These are phyloP conservation scores for Populus ilicifolia DNA, from an alignment of 345 rosid genomes.

Conservation along the genomic window DNA sequence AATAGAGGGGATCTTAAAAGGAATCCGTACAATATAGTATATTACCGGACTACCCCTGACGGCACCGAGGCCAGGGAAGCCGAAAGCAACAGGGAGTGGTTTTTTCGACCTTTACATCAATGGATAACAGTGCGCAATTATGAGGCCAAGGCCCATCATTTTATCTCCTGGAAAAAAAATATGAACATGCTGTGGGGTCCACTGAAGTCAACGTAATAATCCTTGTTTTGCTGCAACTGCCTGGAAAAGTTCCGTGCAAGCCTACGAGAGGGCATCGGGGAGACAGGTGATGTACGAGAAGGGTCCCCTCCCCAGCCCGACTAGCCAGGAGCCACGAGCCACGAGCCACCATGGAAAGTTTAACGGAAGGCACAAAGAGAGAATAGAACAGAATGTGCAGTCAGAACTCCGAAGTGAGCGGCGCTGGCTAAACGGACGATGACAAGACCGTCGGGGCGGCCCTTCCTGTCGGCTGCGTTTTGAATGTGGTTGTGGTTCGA, in stretches of 20 bases:
- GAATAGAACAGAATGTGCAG: neutral
- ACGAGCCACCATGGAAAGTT: neutral
- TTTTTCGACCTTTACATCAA: no score
- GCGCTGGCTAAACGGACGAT: neutral
- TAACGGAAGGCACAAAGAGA: fast-evolving
- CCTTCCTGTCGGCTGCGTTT: neutral
- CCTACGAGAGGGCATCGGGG: neutral
- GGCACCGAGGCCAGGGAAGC: no score
- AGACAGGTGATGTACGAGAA: neutral
- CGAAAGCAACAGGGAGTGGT: no score
- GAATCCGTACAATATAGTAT: no score
- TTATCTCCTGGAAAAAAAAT: no score
- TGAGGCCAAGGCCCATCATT: no score
- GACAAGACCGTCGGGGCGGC: neutral
- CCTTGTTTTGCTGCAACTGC: neutral
- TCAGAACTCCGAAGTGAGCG: neutral
- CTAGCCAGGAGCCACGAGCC: neutral
- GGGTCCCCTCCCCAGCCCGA: neutral
- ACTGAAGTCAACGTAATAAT: no score
- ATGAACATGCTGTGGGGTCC: no score
- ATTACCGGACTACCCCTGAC: no score
- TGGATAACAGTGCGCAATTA: no score
- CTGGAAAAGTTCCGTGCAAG: neutral
- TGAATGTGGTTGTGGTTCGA: neutral
- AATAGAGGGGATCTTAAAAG: no score